These are phyloP conservation scores for Margaritispora aquatica DNA, from an alignment of 495 filamentous ascomycete genomes.

Conservation along the genomic window DNA sequence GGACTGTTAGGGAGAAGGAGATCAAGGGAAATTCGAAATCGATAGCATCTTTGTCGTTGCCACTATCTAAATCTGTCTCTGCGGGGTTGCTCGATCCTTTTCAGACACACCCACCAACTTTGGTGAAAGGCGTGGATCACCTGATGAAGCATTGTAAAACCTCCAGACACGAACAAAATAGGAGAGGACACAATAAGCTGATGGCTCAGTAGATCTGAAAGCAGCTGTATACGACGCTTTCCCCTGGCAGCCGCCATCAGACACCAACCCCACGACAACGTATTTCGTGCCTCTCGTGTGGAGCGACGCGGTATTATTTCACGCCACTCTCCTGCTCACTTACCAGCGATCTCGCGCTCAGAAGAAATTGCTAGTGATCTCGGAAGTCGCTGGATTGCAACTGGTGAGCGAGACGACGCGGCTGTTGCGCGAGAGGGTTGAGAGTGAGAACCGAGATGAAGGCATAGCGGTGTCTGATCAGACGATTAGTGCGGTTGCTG, in stretches of 20 bases:
- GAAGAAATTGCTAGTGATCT: background rate
- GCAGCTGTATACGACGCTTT: constrained; percentile 1
- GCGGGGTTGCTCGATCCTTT: constrained; percentile 10
- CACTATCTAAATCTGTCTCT: background rate
- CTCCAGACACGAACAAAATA: background rate
- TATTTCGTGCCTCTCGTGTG: constrained; percentile 5
- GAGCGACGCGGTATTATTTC: constrained; percentile 13
- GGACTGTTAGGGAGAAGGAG: no score
- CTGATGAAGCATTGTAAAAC: constrained; percentile 13
- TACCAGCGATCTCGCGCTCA: background rate
- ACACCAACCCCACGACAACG: background rate
- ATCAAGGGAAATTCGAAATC: no score
- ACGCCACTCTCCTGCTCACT: constrained; percentile 13
- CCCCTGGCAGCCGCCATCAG: constrained; percentile 10
- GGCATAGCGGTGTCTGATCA: background rate
- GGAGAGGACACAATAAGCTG: background rate
- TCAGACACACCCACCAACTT: constrained; percentile 4
- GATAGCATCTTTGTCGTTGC: background rate
- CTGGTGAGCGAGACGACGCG: constrained; percentile 8
- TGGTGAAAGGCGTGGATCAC: constrained; percentile 4
- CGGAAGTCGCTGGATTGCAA: background rate
- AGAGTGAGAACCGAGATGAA: background rate
- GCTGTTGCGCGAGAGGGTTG: constrained; percentile 10
- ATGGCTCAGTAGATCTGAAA: constrained; percentile 3
- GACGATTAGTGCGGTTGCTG: constrained; percentile 13